Conservation (phyloP, 305 asterid species). For the Andrographis paniculata region DNA sequence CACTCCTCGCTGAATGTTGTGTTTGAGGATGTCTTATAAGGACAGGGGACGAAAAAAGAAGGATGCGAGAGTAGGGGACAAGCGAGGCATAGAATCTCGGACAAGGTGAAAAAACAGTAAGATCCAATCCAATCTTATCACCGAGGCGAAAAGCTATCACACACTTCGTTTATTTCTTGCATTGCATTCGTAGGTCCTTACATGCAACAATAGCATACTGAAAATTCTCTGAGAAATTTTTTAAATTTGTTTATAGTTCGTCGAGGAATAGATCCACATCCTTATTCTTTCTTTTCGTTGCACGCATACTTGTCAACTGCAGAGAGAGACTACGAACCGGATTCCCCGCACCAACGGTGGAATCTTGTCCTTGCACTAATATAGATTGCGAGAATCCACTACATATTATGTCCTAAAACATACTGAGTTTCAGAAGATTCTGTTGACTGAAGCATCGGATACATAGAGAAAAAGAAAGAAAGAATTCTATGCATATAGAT, state of each 20-base stretch:
- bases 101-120: slow-evolving; percentile 39
- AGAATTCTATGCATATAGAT: neutral
- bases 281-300: neutral
- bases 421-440: neutral
- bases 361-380: neutral
- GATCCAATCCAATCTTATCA: slow-evolving; percentile 53
- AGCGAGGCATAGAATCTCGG: slow-evolving; percentile 73
- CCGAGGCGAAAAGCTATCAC: slow-evolving; percentile 36
- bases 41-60: slow-evolving; percentile 16
- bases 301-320: neutral
- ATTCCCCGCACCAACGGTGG: neutral
- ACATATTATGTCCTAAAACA: neutral
- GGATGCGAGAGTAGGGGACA: slow-evolving; percentile 26
- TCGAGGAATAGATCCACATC: slow-evolving; percentile 7
- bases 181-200: slow-evolving; percentile 45
- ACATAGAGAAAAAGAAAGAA: neutral
- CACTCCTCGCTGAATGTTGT: slow-evolving; percentile 26
- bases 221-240: too few species aligned
- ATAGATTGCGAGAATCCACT: slow-evolving; percentile 5
- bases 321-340: slow-evolving; percentile 7
- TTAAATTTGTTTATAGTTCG: too few species aligned
- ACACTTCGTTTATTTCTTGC: slow-evolving; percentile 46
- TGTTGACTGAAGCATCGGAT: slow-evolving; percentile 7
- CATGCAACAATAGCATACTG: slow-evolving; percentile 30
- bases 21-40: slow-evolving; percentile 54